A percentile compares a stretch with the other conserved stretches of the same genome.
These are phyloP conservation scores for Blastocrithidia nonstop DNA, from an alignment of 208 protist genomes.

Conservation along the genomic window DNA sequence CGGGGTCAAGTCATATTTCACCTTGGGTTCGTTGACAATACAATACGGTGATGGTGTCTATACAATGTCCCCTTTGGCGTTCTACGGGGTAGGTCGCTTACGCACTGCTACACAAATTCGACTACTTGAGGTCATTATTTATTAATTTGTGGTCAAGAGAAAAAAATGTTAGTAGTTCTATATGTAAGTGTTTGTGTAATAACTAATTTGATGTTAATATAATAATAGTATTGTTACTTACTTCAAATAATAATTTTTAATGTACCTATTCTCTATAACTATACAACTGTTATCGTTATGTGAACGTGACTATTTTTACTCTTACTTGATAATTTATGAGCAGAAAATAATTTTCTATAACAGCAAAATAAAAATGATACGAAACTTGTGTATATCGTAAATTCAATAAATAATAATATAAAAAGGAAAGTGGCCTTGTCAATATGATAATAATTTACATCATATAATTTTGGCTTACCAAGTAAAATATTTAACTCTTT, in stretches of 20 bases:
- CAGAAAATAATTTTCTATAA: background rate
- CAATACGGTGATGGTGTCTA: conserved; percentile 49
- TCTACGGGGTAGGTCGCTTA: conserved; percentile 65
- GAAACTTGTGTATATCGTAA: too few species aligned
- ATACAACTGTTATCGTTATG: too few species aligned
- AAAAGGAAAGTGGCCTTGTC: too few species aligned
- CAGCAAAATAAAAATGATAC: too few species aligned
- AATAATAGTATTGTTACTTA: too few species aligned
- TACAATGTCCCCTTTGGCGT: conserved; percentile 66
- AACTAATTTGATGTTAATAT: too few species aligned
- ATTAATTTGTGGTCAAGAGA: background rate
- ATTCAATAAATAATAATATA: too few species aligned
- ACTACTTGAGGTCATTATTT: conserved; percentile 25
- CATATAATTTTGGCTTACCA: too few species aligned
- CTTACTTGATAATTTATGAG: background rate
- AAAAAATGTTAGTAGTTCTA: background rate
- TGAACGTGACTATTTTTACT: conserved; percentile 1
- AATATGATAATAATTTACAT: too few species aligned
- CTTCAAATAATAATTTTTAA: too few species aligned
- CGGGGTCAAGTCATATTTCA: conserved; percentile 92
- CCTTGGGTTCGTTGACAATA: conserved; percentile 85
- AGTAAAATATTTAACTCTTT: too few species aligned
- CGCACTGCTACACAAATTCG: conserved; percentile 85
- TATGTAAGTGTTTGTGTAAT: background rate
- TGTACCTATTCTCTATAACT: too few species aligned